These are phyloP conservation scores for Rhizoclosmatium globosum DNA, from an alignment of 192 early-diverging fungal genomes.

Conservation along the genomic window DNA sequence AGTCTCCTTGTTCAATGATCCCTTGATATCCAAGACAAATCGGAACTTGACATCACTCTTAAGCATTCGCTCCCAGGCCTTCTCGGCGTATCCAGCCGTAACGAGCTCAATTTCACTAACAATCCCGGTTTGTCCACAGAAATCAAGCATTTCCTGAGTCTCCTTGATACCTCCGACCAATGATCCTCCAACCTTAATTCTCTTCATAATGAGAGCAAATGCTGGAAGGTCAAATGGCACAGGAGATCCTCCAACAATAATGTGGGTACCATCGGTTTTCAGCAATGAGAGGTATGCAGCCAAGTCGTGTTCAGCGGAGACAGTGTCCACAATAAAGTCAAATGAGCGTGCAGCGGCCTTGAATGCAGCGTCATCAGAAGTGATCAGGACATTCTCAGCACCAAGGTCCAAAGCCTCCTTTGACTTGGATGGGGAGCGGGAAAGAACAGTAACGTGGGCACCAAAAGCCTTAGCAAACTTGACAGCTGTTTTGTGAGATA, in stretches of 20 bases:
- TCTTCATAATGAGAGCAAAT: conserved; percentile 32
- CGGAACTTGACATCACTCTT: conserved; percentile 38
- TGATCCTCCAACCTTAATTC: conserved; percentile 34
- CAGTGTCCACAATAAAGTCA: conserved; percentile 41
- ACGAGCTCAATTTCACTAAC: conserved; percentile 37
- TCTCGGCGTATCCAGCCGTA: conserved; percentile 11
- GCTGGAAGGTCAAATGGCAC: conserved; percentile 28
- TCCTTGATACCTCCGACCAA: conserved; percentile 37
- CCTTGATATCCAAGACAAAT: conserved; percentile 31
- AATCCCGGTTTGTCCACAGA: conserved; percentile 23
- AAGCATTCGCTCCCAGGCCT: conserved; percentile 39
- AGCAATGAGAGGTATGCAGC: conserved; percentile 32
- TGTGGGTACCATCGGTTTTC: conserved; percentile 36
- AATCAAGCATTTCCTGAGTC: conserved; percentile 41
- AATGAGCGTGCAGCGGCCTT: conserved; percentile 20
- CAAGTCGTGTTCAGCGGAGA: conserved; percentile 25
- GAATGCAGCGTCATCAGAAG: conserved; percentile 25
- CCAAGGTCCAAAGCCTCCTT: conserved; percentile 33
- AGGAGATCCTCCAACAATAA: conserved; percentile 41
- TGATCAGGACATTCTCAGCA: conserved; percentile 27
- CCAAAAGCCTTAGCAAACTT: conserved; percentile 42
- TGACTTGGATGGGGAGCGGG: conserved; percentile 29
- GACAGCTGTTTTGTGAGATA: conserved; percentile 18
- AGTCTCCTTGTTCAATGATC: conserved; percentile 4
- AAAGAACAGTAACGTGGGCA: conserved; percentile 39